Evolutionary conservation across 1,139 yeast species (phyloP).

Genomic region (Zygoascus meyerae): DNA sequence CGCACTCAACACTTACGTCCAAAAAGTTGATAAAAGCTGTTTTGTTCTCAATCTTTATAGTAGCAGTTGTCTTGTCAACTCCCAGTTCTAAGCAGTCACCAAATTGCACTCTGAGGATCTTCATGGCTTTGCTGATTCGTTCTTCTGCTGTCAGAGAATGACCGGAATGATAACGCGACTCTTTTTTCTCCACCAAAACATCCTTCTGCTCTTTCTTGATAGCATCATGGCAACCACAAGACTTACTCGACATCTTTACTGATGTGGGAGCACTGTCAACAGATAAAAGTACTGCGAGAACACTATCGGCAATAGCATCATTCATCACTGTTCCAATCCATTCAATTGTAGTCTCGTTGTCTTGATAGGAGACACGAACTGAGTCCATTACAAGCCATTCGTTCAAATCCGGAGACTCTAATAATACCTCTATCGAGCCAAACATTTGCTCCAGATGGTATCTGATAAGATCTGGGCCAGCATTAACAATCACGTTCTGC

Average conservation of each 20-base stretch:
- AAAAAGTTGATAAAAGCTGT: slow-evolving; percentile 65
- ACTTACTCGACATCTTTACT: slow-evolving; percentile 69
- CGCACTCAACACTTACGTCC: slow-evolving; percentile 65
- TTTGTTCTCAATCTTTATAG: slow-evolving; percentile 62
- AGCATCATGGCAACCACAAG: slow-evolving; percentile 46
- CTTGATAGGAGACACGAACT: slow-evolving; percentile 30
- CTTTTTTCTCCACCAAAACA: neutral
- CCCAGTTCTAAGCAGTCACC: slow-evolving; percentile 59
- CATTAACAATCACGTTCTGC: slow-evolving; percentile 71
- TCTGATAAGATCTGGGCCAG: slow-evolving; percentile 69
- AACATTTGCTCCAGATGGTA: slow-evolving; percentile 97
- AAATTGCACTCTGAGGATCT: slow-evolving; percentile 74
- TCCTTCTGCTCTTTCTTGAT: slow-evolving; percentile 21
- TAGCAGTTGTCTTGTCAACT: slow-evolving; percentile 45
- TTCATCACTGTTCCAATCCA: slow-evolving; percentile 91
- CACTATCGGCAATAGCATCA: slow-evolving; percentile 92
- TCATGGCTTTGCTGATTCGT: slow-evolving; percentile 56
- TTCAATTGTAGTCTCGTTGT: slow-evolving; percentile 49
- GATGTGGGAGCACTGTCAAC: slow-evolving; percentile 95
- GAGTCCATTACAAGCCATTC: slow-evolving; percentile 46
- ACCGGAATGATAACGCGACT: slow-evolving; percentile 31
- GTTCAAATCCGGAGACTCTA: slow-evolving; percentile 36
- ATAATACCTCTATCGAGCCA: slow-evolving; percentile 68
- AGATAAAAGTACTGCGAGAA: slow-evolving; percentile 80
- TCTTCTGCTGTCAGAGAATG: slow-evolving; percentile 35